Evolutionary conservation across 805 yeast species (phyloP).

Genomic region (Ogataea wickerhamii): DNA sequence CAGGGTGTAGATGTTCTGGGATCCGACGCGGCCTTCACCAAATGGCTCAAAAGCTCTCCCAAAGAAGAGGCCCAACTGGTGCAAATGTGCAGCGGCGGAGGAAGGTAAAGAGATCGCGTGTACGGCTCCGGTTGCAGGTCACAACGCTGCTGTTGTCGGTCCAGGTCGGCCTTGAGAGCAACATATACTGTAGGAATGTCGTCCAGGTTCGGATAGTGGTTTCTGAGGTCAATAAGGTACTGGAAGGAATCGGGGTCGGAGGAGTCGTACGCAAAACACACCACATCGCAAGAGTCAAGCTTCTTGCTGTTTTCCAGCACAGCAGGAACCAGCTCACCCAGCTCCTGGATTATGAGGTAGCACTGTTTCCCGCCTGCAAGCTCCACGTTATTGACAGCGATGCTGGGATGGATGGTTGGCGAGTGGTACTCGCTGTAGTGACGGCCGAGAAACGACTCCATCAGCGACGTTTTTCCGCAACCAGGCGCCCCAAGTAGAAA

Average conservation of each 20-base stretch:
- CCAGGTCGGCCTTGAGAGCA: constrained; percentile 92
- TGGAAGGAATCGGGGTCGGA: constrained; percentile 95
- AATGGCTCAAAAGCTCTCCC: constrained; percentile 76
- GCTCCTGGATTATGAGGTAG: constrained; percentile 83
- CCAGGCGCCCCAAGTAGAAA: constrained; percentile 80
- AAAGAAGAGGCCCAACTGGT: constrained; percentile 86
- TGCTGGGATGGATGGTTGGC: constrained; percentile 77
- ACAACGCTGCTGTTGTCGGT: constrained; percentile 89
- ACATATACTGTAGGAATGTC: constrained; percentile 81
- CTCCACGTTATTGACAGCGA: constrained; percentile 91
- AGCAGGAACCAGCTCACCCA: constrained; percentile 83
- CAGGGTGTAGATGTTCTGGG: constrained; percentile 82
- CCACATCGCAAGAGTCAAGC: constrained; percentile 82
- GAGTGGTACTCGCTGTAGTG: constrained; percentile 65
- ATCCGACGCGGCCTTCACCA: constrained; percentile 81
- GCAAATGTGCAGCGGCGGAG: constrained; percentile 87
- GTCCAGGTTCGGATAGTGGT: constrained; percentile 53
- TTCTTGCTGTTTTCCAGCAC: constrained; percentile 66
- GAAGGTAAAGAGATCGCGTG: constrained; percentile 59
- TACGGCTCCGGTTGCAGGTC: constrained; percentile 85
- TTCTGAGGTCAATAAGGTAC: constrained; percentile 66
- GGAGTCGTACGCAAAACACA: constrained; percentile 88
- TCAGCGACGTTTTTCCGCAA: constrained; percentile 81
- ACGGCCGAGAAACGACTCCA: constrained; percentile 78
- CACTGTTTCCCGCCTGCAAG: constrained; percentile 94